Conservation (phyloP, 768 basidiomycete genomes). For the Termitomyces sp. region DNA sequence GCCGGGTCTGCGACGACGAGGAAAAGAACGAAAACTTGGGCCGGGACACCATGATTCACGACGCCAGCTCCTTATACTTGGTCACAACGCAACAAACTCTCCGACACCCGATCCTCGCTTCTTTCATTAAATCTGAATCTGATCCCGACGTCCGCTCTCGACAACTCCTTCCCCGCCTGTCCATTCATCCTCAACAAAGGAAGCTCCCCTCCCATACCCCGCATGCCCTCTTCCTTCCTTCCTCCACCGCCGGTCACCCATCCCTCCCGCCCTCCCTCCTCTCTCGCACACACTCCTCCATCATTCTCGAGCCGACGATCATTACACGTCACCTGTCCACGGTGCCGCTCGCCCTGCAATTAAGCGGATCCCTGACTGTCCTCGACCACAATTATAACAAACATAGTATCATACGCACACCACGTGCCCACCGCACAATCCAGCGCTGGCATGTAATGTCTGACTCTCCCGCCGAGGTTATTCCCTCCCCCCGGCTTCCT, state of each 20-base stretch:
- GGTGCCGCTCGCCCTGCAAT: no score
- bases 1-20: neutral
- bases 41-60: no score
- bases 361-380: no score
- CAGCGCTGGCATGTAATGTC: no score
- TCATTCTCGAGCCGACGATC: conserved; percentile 1
- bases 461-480: no score
- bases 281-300: neutral
- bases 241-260: neutral
- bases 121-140: conserved; percentile 1
- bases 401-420: no score
- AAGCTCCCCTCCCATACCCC: neutral
- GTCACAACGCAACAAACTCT: neutral
- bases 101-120: neutral
- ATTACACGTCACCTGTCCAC: neutral
- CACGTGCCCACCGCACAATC: no score
- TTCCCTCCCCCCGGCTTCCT: no score
- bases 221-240: neutral
- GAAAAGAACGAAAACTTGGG: neutral
- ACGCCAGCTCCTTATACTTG: neutral
- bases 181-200: neutral
- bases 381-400: no score
- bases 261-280: no score
- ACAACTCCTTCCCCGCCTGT: neutral
- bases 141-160: neutral